A percentile compares a stretch with the other conserved stretches of the same genome.
phyloP scores from a whole-genome alignment of 2,329 filamentous ascomycete genomes.

The Dendryphion nanum region DNA sequence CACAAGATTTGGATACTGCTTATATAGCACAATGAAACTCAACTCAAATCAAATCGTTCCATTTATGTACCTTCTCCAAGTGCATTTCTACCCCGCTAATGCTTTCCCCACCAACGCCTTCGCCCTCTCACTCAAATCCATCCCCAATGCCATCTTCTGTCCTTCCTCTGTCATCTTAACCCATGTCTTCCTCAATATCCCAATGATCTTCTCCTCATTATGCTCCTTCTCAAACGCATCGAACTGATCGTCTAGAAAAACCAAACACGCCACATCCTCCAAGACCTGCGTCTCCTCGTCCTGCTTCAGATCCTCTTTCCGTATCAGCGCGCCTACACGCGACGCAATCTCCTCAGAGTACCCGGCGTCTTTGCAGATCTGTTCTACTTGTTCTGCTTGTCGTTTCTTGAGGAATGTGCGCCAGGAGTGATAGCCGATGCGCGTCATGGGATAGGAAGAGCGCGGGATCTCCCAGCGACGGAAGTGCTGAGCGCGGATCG shows the following conservation, averaged over 20 bases:
- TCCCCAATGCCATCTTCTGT: conserved; percentile 31
- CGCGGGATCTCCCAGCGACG: conserved; percentile 82
- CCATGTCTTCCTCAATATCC: conserved; percentile 43
- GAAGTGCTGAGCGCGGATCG: conserved; percentile 82
- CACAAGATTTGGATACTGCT: neutral
- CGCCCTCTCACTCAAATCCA: conserved; percentile 30
- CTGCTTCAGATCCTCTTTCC: conserved; percentile 70
- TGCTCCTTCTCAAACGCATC: conserved; percentile 72
- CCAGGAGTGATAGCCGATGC: conserved; percentile 78
- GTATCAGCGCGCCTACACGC: conserved; percentile 68
- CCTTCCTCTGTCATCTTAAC: conserved; percentile 40
- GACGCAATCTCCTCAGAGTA: conserved; percentile 55
- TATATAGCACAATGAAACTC: neutral
- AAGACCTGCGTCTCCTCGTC: conserved; percentile 70
- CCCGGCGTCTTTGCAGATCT: conserved; percentile 54
- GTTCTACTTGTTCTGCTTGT: conserved; percentile 61
- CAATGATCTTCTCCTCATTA: conserved; percentile 75
- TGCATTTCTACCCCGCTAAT: conserved; percentile 21
- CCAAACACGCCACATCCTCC: conserved; percentile 83
- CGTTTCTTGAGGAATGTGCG: conserved; percentile 70
- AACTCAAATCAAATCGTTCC: conserved; percentile 1
- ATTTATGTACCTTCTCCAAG: conserved; percentile 3
- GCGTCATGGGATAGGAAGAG: conserved; percentile 69
- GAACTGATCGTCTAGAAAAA: conserved; percentile 85
- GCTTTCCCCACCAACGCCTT: conserved; percentile 33